Evolutionary conservation across 179 eudicot species (phyloP), one percentile per base, ranked within the genome.

Genomic region (Carnegiea gigantea): DNA sequence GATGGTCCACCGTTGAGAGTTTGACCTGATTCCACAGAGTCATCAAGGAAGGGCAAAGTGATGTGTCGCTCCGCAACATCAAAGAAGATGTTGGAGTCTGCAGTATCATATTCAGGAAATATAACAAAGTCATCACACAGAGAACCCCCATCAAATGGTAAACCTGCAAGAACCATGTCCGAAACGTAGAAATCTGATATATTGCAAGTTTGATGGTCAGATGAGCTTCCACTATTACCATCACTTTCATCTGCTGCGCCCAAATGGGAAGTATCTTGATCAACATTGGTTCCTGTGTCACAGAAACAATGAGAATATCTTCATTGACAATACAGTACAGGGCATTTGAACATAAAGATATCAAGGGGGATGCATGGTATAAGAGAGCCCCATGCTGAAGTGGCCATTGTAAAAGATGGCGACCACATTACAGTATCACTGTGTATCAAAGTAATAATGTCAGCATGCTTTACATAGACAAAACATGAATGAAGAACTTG

Each of bases 181-280:
- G 96, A 89, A 83, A 92, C 84, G 83, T 81, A 91, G 86, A 95
- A 89, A 88, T 94, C 98, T 75, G 97, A 88, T 60, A 87, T 84
- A 83, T 86, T 95, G 94, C 94, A 88, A 77, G 89, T 88, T 85
- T 87, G 92, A 83, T 83, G 76, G 85, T 89, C 94, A 87, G 88
- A 83, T 77, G 91, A 88, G 82, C 89, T 90, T 87, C 87, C 90
- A 85, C 89, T 88, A 85, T 89, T 86, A 84, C 90, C 91, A 80
- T 88, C 97, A 89, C 92, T 89, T 54, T 90, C 92, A 81, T 90
- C 94, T 21, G 84, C 86, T 75, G 81, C 85, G 60, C 71, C 77
- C 78, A 83, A 84, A 76, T 68, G 80, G 65, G 86, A 87, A 81
- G 86, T 84, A 85, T 87, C 91, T 54, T 85, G 85, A 86, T 83